A percentile compares a stretch with the other conserved stretches of the same genome.
phyloP scores from a whole-genome alignment of 306 rosid species.

The Prinsepia uniflora region DNA sequence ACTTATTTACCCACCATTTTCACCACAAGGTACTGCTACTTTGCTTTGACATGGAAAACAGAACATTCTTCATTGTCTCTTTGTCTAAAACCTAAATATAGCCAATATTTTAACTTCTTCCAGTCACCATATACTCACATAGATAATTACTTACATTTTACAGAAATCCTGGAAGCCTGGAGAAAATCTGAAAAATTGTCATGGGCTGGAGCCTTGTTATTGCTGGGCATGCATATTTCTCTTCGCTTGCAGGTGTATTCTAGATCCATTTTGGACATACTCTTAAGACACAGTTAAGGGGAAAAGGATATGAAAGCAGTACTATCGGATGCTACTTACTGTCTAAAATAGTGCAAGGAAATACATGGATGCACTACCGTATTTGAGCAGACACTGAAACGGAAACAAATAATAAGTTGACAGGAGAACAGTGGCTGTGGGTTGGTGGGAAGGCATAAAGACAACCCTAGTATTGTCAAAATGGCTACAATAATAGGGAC shows the following conservation, averaged over 20 bases:
- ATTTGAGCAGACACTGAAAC: background rate
- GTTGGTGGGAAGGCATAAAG: constrained; percentile 4
- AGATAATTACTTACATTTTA: background rate
- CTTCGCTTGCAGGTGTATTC: background rate
- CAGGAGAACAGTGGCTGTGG: background rate
- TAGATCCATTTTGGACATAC: background rate
- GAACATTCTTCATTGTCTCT: background rate
- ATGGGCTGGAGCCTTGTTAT: background rate
- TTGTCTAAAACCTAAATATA: background rate
- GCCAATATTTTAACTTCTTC: background rate
- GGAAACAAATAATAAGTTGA: background rate
- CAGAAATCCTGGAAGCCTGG: constrained; percentile 1
- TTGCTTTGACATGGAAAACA: background rate
- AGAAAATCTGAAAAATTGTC: background rate
- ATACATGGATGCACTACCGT: background rate
- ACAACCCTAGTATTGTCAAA: background rate
- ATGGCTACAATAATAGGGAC: background rate
- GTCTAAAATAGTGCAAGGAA: background rate
- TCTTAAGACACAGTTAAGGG: background rate
- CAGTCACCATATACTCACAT: background rate
- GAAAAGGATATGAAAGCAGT: background rate
- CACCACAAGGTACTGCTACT: background rate
- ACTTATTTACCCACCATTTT: background rate
- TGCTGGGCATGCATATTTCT: background rate
- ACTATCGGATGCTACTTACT: background rate